These are phyloP conservation scores for Penicillium daleae DNA, from an alignment of 495 filamentous ascomycete species.

Conservation along the genomic window DNA sequence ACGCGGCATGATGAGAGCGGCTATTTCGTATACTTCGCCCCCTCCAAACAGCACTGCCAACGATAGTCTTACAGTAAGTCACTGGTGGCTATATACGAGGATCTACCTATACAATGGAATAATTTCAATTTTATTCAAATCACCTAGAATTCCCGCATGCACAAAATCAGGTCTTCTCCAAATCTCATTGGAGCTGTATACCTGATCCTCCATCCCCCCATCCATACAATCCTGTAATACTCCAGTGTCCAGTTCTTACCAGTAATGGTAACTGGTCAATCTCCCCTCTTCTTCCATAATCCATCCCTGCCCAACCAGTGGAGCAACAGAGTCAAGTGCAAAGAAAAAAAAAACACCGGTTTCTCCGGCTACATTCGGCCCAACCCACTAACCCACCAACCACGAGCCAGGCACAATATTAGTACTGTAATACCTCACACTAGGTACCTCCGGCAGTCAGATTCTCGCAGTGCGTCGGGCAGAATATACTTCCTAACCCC, in stretches of 20 bases:
- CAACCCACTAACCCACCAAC: constrained; percentile 20
- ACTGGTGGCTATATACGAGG: background rate
- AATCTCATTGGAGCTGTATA: background rate
- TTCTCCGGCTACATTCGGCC: constrained; percentile 28
- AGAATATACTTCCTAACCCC: constrained; percentile 18
- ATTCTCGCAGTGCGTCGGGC: constrained; percentile 12
- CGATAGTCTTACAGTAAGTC: no score
- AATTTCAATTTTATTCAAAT: background rate
- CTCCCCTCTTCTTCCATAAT: background rate
- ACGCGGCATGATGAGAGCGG: background rate
- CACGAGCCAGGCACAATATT: background rate
- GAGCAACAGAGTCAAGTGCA: no score
- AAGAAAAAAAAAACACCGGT: background rate
- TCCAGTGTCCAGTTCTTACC: no score
- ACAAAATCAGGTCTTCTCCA: background rate
- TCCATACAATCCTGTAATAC: no score
- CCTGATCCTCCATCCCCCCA: background rate
- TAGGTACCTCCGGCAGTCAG: background rate
- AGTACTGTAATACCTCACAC: background rate
- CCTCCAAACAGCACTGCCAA: background rate
- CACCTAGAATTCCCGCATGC: background rate
- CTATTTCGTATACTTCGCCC: background rate
- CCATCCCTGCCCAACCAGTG: constrained; percentile 6
- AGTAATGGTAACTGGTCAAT: background rate
- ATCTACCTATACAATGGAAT: background rate